Base-by-base conservation (phyloP, 805 yeast genomes). In the Candida oleophila region DNA sequence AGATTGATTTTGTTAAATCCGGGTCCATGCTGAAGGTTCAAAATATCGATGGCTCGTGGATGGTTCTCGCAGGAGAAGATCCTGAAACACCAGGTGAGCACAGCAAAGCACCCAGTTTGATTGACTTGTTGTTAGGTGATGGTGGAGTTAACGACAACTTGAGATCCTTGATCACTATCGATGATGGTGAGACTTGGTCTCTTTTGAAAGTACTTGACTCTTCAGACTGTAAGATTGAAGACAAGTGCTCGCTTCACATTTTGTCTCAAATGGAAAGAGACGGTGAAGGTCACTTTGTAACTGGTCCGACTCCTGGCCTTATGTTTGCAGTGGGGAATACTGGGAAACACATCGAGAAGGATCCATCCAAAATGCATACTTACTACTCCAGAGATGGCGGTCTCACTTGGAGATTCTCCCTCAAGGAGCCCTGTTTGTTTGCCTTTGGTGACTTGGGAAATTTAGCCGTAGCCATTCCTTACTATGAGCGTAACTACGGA, bases 391-490 rank as follows among this genome's bases (percentile, higher is more conserved):
- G 85, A 47, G 89, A 89, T 66, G 90, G 88, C 21, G 96, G 96
- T 22, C 57, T 72, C n/a, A 68, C 85, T 0, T 89, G 96, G 96
- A 63, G 65, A 22, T 60, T 69, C 46, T 77, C 82, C 1, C 55
- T 81, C 12, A 78, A 80, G 21, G 76, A 72, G 38, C 78, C 87
- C 2, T 71, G 79, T 34, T 49, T 72, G 2, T 80, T 78, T 50
- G 74, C 82, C 1, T 82, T 81, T 66, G 96, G 92, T 41, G 95
- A 89, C 62, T 80, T 78, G 48, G 96, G 96, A 30, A 86, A 88
- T 56, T 62, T 89, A 9, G 76, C 87, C 15, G 62, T 85, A 2
- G 85, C 88, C 1, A 62, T 80, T n/a, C 83, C 85, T 33, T 55
- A 52, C 43, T 38, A 45, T 21, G 51, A 53, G 1, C 65, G 55